Base-by-base conservation (phyloP, 345 rosid genomes). In the Citrus cavaleriei region DNA sequence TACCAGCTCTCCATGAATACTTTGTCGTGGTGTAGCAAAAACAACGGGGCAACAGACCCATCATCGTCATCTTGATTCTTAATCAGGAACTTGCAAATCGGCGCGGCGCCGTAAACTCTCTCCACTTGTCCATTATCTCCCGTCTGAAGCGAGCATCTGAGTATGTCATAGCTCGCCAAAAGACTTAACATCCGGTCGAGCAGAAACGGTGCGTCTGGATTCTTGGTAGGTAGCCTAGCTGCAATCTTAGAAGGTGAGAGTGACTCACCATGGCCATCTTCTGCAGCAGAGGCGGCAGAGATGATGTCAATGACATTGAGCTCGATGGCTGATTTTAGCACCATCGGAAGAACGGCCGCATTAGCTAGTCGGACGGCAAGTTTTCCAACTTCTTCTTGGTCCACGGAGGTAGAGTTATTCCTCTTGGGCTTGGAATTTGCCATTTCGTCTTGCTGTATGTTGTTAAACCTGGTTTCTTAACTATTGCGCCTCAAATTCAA, bases 101-200 rank as follows among this genome's bases (percentile, higher is more conserved):
- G 85, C 34, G 79, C 84, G 1, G 84, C 86, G 30, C 74, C 79
- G 10, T 88, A 92, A 10, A 77, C 4, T 54, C 84, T 82, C 81
- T 77, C 85, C 24, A 75, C 38, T 28, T 75, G 79, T 21, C 81
- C 85, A 37, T 28, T 73, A 21, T 60, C 34, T 37, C 18, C 42
- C 35, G n/a, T 60, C 19, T 7, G 74, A 38, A 61, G 46, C 0
- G 78, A 78, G 69, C 70, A 74, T 32, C 78, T 72, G 75, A 89
- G 82, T 68, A 91, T 75, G 58, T 84, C 84, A 67, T 85, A 78
- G 81, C 89, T 85, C 3, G 90, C 91, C 37, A 89, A 76, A 25
- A 87, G 78, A 24, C 90, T 82, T 65, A 91, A 83, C 84, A 89
- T 85, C 30, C 89, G 83, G 27, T 89, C 91, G 10, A 91, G 65